phyloP scores from a whole-genome alignment of 1,284 basidiomycete species.

The Trametes hirsuta region DNA sequence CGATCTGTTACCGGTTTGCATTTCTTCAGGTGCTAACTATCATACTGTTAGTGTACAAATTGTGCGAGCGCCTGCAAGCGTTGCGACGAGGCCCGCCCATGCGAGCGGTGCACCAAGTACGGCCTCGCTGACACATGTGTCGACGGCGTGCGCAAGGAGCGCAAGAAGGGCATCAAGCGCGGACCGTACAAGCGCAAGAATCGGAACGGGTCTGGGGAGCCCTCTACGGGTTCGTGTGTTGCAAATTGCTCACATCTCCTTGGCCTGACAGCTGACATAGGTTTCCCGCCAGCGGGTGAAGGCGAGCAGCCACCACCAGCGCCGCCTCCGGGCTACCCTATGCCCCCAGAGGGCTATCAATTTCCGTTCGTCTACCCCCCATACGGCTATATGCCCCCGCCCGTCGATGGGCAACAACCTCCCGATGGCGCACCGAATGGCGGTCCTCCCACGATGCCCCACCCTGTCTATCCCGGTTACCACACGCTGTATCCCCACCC shows the following conservation, averaged over 20 bases:
- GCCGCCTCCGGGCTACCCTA: constrained; percentile 40
- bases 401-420: constrained; percentile 44
- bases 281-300: constrained; percentile 25
- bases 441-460: constrained; percentile 32
- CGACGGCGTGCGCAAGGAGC: constrained; percentile 80
- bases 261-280: constrained; percentile 27
- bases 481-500: constrained; percentile 22
- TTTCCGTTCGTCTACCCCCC: constrained; percentile 55
- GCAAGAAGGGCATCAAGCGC: constrained; percentile 85
- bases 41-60: constrained; percentile 67
- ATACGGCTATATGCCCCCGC: constrained; percentile 31
- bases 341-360: constrained; percentile 58
- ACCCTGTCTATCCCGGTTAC: constrained; percentile 35
- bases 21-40: not conserved
- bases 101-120: constrained; percentile 82
- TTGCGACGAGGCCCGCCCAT: constrained; percentile 80
- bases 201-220: constrained; percentile 40
- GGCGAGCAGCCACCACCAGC: constrained; percentile 28
- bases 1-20: not conserved
- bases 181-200: constrained; percentile 84
- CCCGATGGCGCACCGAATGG: constrained; percentile 25
- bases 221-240: constrained; percentile 13
- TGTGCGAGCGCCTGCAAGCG: constrained; percentile 87
- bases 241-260: constrained; percentile 30
- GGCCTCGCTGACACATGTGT: constrained; percentile 69